Conservation (phyloP, 2,329 filamentous ascomycete genomes). For the Penicillium psychrosexuale region DNA sequence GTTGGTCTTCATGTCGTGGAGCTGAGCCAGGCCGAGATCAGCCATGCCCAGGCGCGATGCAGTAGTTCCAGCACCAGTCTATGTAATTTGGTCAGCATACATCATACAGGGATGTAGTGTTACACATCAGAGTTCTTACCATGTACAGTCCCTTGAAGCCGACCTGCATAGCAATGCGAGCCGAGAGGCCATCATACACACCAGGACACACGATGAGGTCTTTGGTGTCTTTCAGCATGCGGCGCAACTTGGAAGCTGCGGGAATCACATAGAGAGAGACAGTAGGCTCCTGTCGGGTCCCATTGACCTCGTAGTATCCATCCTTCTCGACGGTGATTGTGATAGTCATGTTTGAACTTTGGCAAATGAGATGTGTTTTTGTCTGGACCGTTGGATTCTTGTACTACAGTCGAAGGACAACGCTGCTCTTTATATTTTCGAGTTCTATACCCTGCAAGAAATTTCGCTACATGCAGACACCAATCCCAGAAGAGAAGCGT, state of each 20-base stretch:
- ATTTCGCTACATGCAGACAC: background rate
- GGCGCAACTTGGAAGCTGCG: constrained; percentile 30
- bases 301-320: constrained; percentile 33
- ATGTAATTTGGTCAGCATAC: background rate
- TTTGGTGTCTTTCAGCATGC: constrained; percentile 27
- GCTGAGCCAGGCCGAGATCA: constrained; percentile 60
- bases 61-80: constrained; percentile 62
- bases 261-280: constrained; percentile 29
- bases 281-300: constrained; percentile 26
- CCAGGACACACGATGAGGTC: constrained; percentile 57
- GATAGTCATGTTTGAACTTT: constrained; percentile 26
- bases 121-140: constrained; percentile 43
- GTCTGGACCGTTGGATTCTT: background rate
- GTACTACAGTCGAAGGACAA: background rate
- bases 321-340: constrained; percentile 35
- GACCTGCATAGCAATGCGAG: constrained; percentile 59
- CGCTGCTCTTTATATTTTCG: constrained; percentile 8
- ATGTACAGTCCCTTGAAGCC: constrained; percentile 67
- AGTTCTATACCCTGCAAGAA: background rate
- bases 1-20: constrained; percentile 62
- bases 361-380: background rate
- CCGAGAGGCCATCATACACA: constrained; percentile 66
- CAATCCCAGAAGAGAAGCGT: background rate
- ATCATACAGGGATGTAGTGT: background rate
- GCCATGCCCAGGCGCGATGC: constrained; percentile 61